Conservation (phyloP, 2,329 filamentous ascomycete species). For the Mycosphaerella arachidis region DNA sequence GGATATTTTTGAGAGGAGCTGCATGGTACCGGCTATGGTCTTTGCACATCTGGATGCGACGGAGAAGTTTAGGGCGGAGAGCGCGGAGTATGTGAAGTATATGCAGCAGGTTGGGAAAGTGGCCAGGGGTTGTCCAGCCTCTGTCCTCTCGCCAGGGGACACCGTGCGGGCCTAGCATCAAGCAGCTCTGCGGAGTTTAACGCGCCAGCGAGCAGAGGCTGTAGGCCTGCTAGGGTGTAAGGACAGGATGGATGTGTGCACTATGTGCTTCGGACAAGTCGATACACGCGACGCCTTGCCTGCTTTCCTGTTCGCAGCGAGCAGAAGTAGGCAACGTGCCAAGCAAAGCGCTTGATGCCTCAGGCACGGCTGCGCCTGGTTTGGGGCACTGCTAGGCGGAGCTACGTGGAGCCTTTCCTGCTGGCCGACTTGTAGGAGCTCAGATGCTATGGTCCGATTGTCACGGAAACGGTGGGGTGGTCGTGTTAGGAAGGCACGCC, state of each 20-base stretch:
- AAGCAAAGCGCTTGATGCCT: too few relatives aligned
- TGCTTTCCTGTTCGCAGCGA: too few relatives aligned
- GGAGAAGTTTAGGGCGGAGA: not conserved
- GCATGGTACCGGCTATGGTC: constrained; percentile 14
- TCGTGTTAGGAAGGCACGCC: not conserved
- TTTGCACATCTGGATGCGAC: constrained; percentile 12
- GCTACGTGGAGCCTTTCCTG: not conserved
- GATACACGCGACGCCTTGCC: too few relatives aligned
- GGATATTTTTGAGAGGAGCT: constrained; percentile 4
- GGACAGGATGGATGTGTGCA: too few relatives aligned
- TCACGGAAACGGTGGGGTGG: not conserved
- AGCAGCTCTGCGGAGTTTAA: too few relatives aligned
- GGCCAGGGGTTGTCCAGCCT: too few relatives aligned
- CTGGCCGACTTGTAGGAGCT: not conserved
- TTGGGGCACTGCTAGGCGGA: not conserved
- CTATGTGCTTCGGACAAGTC: too few relatives aligned
- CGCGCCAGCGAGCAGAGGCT: too few relatives aligned
- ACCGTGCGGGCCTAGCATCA: too few relatives aligned
- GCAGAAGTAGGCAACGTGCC: too few relatives aligned
- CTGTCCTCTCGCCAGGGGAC: too few relatives aligned
- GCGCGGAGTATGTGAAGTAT: not conserved
- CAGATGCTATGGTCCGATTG: not conserved
- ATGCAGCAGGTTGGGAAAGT: not conserved
- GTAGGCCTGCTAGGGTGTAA: too few relatives aligned
- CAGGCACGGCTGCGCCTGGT: not conserved